Base-by-base conservation (phyloP, 306 rosid genomes). In the Vicia sativa region DNA sequence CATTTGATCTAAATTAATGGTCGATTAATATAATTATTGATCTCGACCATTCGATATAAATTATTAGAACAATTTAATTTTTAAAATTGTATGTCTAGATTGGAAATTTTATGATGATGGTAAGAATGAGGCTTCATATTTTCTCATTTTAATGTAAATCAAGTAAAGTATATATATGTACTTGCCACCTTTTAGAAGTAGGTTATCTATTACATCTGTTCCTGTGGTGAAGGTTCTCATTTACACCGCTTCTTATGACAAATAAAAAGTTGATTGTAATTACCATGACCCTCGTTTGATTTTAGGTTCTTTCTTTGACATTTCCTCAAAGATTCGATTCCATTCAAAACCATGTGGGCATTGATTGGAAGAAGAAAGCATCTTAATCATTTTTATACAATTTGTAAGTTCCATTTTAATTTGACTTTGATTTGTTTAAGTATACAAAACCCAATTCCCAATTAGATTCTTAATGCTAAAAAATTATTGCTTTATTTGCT, bases 251-350 rank as follows among this genome's bases (percentile, higher is more conserved):
- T 61, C 52, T 34, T 16, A 60, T 28, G 75, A 54, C 50, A 77
- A 31, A 46, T 15, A 56, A 16, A 45, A 61, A 49, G 50, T 34
- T 42, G 3, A 7, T 48, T 45, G 56, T 34, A 41, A 19, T 38
- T 54, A 45, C 53, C 68, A 74, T 70, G 39, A 35, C 64, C 62
- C 71, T 66, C 39, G 56, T 39, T 19, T 56, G 46, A 64, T 57
- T 28, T 18, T 34, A 73, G 74, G 71, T 71, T 73, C 55, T 73
- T 70, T 74, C 86, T 54, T 8, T 48, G 71, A 9, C 29, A 77
- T 74, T 74, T 81, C 82, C 78, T 71, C 29, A 25, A 74, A 55
- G 63, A 55, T 75, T 82, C 70, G 76, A 56, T 75, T 71, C 78
- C 61, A 70, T 21, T 12, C 45, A 15, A 67, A 52, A 70, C 62